Percentiles rank a stretch among this genome's conserved stretches.
phyloP scores from a whole-genome alignment of 352 stramenopile genomes.

The Globisporangium canariense region DNA sequence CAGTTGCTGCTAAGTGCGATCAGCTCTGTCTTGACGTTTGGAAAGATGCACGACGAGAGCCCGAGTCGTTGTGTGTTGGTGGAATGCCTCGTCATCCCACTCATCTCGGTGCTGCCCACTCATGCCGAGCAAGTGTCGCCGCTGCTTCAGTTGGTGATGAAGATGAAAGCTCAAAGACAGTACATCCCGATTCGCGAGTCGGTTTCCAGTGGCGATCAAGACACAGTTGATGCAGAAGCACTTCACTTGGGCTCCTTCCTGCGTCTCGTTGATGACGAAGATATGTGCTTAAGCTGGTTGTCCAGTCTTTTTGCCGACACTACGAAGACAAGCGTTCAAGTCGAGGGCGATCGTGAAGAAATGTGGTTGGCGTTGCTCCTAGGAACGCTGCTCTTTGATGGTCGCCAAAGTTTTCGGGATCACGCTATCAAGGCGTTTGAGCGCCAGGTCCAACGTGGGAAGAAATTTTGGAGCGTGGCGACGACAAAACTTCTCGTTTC shows the following conservation, averaged over 20 bases:
- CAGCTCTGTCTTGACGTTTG: constrained; percentile 24
- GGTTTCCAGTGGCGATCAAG: background rate
- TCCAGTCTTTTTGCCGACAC: constrained; percentile 28
- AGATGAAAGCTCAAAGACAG: constrained; percentile 23
- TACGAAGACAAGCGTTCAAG: background rate
- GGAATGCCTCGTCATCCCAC: constrained; percentile 52
- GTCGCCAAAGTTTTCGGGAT: constrained; percentile 21
- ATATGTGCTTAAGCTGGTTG: constrained; percentile 31
- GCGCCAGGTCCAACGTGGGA: constrained; percentile 28
- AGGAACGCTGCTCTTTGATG: constrained; percentile 37
- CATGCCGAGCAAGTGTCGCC: constrained; percentile 25
- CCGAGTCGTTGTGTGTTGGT: constrained; percentile 40
- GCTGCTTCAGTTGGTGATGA: constrained; percentile 38
- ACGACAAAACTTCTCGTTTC: constrained; percentile 51
- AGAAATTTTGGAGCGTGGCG: constrained; percentile 27
- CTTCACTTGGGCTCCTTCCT: constrained; percentile 34
- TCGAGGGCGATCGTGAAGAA: constrained; percentile 13
- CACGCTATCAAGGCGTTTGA: constrained; percentile 29
- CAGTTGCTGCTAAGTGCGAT: constrained; percentile 40
- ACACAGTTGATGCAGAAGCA: constrained; percentile 10
- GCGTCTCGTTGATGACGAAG: constrained; percentile 23
- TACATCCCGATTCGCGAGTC: constrained; percentile 15
- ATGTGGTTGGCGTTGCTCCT: constrained; percentile 34
- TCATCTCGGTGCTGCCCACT: constrained; percentile 42
- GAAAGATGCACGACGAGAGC: constrained; percentile 1